Evolutionary conservation across 2,329 filamentous ascomycete genomes (phyloP).

Genomic region (Fusarium neocosmosporiellum): DNA sequence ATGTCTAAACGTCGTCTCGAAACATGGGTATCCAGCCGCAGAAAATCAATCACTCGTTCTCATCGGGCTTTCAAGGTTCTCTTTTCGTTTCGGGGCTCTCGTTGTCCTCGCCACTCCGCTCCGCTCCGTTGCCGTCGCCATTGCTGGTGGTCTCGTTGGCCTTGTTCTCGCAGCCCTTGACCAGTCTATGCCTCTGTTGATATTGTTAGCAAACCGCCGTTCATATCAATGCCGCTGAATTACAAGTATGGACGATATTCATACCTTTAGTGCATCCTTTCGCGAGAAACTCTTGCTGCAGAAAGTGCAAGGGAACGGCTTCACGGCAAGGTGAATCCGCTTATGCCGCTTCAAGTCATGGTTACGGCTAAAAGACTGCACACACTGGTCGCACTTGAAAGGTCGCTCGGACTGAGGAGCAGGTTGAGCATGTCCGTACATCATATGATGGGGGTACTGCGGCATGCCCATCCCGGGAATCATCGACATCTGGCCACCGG

Average conservation of each 20-base stretch:
- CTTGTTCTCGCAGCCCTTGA: conserved; percentile 69
- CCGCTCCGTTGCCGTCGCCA: conserved; percentile 36
- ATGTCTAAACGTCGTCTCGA: conserved; percentile 20
- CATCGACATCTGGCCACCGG: conserved; percentile 77
- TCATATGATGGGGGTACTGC: conserved; percentile 68
- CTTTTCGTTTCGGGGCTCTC: conserved; percentile 38
- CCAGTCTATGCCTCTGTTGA: conserved; percentile 68
- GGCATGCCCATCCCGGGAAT: conserved; percentile 68
- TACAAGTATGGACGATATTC: conserved; percentile 38
- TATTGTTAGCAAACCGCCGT: conserved; percentile 25
- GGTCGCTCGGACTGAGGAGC: conserved; percentile 77
- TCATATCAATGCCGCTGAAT: not conserved
- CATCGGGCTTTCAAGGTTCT: conserved; percentile 28
- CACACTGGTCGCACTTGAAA: conserved; percentile 93
- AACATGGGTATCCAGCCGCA: conserved; percentile 21
- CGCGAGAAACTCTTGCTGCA: conserved; percentile 98
- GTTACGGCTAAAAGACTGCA: conserved; percentile 94
- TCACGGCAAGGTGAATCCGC: conserved; percentile 92
- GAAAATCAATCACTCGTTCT: conserved; percentile 12
- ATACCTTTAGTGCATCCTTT: conserved; percentile 96
- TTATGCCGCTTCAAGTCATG: conserved; percentile 97
- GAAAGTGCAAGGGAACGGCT: conserved; percentile 90
- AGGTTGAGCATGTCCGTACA: conserved; percentile 69
- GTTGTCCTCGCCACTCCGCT: conserved; percentile 41
- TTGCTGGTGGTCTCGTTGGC: conserved; percentile 39